Percentiles rank a stretch among this genome's conserved stretches.
These are phyloP conservation scores for Priceomyces castillae DNA, from an alignment of 805 yeast species.

Conservation along the genomic window DNA sequence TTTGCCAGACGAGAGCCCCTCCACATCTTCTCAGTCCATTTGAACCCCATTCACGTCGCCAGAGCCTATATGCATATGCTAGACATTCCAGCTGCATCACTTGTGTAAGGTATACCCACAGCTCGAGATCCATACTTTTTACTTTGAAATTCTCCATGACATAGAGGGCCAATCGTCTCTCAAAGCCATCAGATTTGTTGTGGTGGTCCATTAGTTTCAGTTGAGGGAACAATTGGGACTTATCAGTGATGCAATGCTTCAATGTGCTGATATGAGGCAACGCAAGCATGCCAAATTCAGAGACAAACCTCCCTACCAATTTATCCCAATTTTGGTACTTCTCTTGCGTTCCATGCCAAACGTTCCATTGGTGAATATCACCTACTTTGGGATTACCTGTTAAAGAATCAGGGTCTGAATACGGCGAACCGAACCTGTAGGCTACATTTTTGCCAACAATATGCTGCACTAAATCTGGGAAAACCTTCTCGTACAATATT, in stretches of 20 bases:
- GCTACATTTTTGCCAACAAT: conserved; percentile 1
- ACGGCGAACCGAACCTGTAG: background rate
- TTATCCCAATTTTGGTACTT: conserved; percentile 48
- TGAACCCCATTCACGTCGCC: conserved; percentile 47
- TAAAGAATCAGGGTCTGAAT: background rate
- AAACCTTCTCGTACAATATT: conserved; percentile 35
- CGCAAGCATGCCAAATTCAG: conserved; percentile 56
- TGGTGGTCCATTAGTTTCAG: conserved; percentile 44
- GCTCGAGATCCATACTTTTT: conserved; percentile 29
- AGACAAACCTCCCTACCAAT: conserved; percentile 47
- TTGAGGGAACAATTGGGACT: conserved; percentile 42
- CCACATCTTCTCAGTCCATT: conserved; percentile 34
- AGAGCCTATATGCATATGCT: conserved; percentile 43
- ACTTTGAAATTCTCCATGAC: conserved; percentile 45
- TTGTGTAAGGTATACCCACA: conserved; percentile 53
- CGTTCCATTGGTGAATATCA: conserved; percentile 51
- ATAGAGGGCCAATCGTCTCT: conserved; percentile 44
- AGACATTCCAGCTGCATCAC: conserved; percentile 52
- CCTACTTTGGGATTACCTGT: conserved; percentile 2
- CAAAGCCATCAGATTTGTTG: conserved; percentile 49
- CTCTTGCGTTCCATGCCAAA: conserved; percentile 54
- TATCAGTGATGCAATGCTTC: conserved; percentile 34
- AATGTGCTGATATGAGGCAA: conserved; percentile 40
- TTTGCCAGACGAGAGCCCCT: conserved; percentile 54
- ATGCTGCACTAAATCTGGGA: conserved; percentile 34